Conservation (phyloP, 2,329 filamentous ascomycete species). For the Capronia coronata region DNA sequence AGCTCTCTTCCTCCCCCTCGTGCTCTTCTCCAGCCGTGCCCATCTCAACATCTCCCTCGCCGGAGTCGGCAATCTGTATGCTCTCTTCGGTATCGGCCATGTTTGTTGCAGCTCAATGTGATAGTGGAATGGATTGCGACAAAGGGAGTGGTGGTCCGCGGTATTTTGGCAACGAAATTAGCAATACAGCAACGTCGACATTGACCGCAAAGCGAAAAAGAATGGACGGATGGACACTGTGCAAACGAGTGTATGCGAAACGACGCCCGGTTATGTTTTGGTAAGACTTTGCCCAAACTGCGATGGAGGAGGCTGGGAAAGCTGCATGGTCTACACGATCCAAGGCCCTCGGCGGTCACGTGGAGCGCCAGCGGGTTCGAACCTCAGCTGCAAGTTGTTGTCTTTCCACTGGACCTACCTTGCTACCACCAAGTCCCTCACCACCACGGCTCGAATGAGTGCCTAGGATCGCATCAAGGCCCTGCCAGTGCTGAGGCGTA, state of each 20-base stretch:
- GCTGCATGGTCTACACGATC: too few species aligned
- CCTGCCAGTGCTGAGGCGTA: too few species aligned
- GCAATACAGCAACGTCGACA: too few species aligned
- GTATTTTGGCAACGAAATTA: background rate
- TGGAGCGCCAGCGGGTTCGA: too few species aligned
- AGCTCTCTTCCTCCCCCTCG: constrained; percentile 23
- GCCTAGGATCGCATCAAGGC: too few species aligned
- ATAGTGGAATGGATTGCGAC: background rate
- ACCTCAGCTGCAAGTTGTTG: too few species aligned
- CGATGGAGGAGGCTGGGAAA: too few species aligned
- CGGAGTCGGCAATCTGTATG: constrained; percentile 19
- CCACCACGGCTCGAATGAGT: too few species aligned
- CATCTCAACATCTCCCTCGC: constrained; percentile 30
- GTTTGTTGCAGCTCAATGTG: background rate
- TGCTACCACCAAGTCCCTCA: too few species aligned
- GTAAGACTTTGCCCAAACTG: too few species aligned
- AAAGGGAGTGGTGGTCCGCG: background rate
- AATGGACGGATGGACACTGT: background rate
- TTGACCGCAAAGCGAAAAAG: background rate
- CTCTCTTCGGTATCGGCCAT: constrained; percentile 5
- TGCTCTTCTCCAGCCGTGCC: constrained; percentile 24
- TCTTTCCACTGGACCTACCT: too few species aligned
- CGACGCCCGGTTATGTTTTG: background rate
- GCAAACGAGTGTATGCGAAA: background rate
- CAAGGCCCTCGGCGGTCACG: too few species aligned